Conservation (phyloP, 108 stramenopile species). For the Nitzschia putrida region DNA sequence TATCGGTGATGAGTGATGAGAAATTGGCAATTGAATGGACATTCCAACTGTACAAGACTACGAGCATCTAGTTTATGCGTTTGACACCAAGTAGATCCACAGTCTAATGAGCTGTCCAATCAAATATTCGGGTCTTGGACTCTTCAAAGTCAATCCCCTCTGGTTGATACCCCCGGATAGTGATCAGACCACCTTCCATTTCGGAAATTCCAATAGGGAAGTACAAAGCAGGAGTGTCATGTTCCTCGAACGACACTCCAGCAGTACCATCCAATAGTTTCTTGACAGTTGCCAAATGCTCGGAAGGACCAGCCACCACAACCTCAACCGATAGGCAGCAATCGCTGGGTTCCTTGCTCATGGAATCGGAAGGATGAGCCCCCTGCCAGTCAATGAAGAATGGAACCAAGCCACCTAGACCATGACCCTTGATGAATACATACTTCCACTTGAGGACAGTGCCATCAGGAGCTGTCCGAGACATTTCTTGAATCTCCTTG, state of each 20-base stretch:
- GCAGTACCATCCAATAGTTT: conserved; percentile 4
- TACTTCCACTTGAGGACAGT: conserved; percentile 19
- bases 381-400: conserved; percentile 18
- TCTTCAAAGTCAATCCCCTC: conserved; percentile 24
- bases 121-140: conserved; percentile 14
- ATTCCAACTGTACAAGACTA: no score
- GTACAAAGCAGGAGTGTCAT: conserved; percentile 11
- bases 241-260: conserved; percentile 6
- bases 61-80: no score
- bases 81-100: no score
- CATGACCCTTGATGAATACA: conserved; percentile 5
- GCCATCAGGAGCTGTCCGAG: conserved; percentile 9
- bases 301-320: background rate
- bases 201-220: conserved; percentile 13
- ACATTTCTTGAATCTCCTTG: conserved; percentile 11
- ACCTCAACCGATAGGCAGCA: conserved; percentile 9
- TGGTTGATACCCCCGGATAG: conserved; percentile 10
- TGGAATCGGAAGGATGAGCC: conserved; percentile 6
- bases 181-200: conserved; percentile 18
- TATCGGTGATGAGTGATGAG: no score
- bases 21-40: no score
- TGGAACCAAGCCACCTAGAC: conserved; percentile 11
- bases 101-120: background rate
- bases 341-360: conserved; percentile 4
- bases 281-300: conserved; percentile 6